Base-by-base conservation (phyloP, 2,329 filamentous ascomycete species). In the Penicillium sp. region DNA sequence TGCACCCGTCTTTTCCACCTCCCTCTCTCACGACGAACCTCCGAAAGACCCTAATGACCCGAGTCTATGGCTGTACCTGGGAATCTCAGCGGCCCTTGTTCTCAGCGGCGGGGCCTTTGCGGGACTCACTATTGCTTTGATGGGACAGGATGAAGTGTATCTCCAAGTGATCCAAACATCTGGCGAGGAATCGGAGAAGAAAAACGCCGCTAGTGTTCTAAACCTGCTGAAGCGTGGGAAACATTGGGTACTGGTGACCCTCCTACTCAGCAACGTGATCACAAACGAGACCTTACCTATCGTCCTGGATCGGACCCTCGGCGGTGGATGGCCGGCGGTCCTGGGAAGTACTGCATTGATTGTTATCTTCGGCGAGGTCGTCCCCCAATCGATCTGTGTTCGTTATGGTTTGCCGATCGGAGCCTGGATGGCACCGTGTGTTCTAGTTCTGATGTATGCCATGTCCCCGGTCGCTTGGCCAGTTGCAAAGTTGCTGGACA, bases 271-370 rank as follows among this genome's bases (percentile, higher is more conserved):
- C 74, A 99, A 99, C 74, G 95, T 99, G 71, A 96, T 99, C 68
- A 96, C 96, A 64, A 98, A 99, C 75, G 95, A 98, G 78, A 96
- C 93, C 2, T 81, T 97, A 14, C 95, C 95, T 27, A 96, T 99
- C 60, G 91, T 99, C 11, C 84, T 99, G 51, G 95, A 99, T 76
- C 84, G 95, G 55, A 96, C 92, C 55, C 84, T 99, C 19, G 95
- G 95, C 29, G 95, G 95, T 64, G 95, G 95, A 62, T 93, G 96
- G 81, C 93, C 93, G 59, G 95, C 95, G 59, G 91, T 98, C 22
- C 83, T 98, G 52, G 92, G 93, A 68, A 96, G 91, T 79, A 99
- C 95, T 1, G 85, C 96, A 14, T 79, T 98, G 61, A 98, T 99
- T 76, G 95, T 99, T 72, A 97, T 99, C 67, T 99, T 99, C 73